phyloP scores from a whole-genome alignment of 306 rosid genomes.

The Trichosanthes cucumerina region DNA sequence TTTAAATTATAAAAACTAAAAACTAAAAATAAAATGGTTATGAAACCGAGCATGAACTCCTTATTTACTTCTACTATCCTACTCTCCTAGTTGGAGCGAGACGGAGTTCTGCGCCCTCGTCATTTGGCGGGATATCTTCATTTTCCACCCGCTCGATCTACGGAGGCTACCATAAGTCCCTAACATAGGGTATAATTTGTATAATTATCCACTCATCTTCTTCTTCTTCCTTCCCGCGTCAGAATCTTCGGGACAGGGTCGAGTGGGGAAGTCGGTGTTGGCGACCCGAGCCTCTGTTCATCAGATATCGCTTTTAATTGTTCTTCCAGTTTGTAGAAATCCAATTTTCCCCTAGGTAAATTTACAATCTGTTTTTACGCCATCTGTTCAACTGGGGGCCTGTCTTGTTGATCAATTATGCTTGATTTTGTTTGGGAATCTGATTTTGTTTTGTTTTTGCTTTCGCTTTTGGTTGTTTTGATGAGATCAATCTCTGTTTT shows the following conservation, averaged over 20 bases:
- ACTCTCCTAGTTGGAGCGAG: too few species aligned
- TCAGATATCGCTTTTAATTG: background rate
- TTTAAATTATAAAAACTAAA: too few species aligned
- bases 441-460: conserved; percentile 7
- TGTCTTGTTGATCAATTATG: background rate
- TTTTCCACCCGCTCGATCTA: background rate
- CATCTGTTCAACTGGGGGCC: background rate
- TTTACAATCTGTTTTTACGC: background rate
- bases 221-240: background rate
- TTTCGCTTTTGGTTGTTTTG: conserved; percentile 16
- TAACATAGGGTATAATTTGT: background rate
- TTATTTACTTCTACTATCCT: too few species aligned
- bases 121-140: conserved; percentile 1
- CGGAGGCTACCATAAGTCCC: background rate
- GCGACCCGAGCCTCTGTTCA: conserved; percentile 24
- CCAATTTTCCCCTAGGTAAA: background rate
- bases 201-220: background rate
- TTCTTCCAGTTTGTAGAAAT: background rate
- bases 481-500: conserved; percentile 24
- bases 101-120: too few species aligned
- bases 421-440: conserved; percentile 4
- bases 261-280: conserved; percentile 24
- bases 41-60: too few species aligned
- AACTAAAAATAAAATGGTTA: too few species aligned
- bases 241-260: conserved; percentile 12